These are phyloP conservation scores for Kwoniella sp. DNA, from an alignment of 768 basidiomycete species.

Conservation along the genomic window DNA sequence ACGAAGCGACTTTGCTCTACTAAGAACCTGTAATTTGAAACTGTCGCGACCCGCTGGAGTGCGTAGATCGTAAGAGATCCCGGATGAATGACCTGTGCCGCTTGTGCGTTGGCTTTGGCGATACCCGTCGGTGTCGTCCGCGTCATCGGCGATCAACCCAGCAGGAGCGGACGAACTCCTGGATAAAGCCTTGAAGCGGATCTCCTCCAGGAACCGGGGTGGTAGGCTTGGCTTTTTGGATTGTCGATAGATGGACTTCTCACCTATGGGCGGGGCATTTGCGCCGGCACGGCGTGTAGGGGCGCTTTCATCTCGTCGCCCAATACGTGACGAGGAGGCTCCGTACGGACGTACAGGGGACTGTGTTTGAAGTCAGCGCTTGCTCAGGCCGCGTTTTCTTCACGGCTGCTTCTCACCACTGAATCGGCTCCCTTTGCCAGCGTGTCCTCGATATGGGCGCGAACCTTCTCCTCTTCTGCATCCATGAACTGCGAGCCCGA, in stretches of 20 bases:
- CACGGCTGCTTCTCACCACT: slow-evolving; percentile 52
- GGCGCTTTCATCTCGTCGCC: slow-evolving; percentile 34
- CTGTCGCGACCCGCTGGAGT: slow-evolving; percentile 32
- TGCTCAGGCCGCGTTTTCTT: too few species aligned
- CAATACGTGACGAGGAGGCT: slow-evolving; percentile 25
- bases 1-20: slow-evolving; percentile 26
- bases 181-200: slow-evolving; percentile 39
- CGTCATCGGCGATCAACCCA: slow-evolving; percentile 17
- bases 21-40: slow-evolving; percentile 24
- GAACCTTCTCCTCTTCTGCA: slow-evolving; percentile 55
- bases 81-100: slow-evolving; percentile 60
- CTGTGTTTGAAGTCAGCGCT: too few species aligned
- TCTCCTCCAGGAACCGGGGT: slow-evolving; percentile 46
- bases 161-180: slow-evolving; percentile 43
- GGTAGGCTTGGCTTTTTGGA: slow-evolving; percentile 36
- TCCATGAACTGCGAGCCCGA: slow-evolving; percentile 50
- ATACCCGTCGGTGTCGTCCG: slow-evolving; percentile 60
- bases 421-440: slow-evolving; percentile 60
- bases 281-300: slow-evolving; percentile 15
- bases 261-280: slow-evolving; percentile 39
- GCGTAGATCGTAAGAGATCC: slow-evolving; percentile 53
- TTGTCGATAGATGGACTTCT: slow-evolving; percentile 34
- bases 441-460: slow-evolving; percentile 82
- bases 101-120: slow-evolving; percentile 56
- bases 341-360: slow-evolving; percentile 26